A percentile compares a stretch with the other conserved stretches of the same genome.
Conservation (phyloP, 2,329 filamentous ascomycete genomes). For the Pestalotiopsis fici region DNA sequence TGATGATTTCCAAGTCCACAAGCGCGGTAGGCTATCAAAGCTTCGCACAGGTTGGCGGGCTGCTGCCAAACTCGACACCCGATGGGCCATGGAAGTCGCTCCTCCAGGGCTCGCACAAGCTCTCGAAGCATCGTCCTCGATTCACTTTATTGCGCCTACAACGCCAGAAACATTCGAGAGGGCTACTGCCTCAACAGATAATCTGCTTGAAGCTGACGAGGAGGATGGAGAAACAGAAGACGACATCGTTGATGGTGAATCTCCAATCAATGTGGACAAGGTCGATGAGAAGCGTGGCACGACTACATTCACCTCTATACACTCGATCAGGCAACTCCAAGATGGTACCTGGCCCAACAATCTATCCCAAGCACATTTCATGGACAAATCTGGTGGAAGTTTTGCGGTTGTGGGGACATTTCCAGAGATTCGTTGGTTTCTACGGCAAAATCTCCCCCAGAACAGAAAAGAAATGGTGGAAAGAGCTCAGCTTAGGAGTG, state of each 20-base stretch:
- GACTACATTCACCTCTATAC: not conserved
- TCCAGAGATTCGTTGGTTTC: constrained; percentile 9
- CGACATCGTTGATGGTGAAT: not conserved
- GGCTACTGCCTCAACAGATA: not conserved
- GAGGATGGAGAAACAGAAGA: constrained; percentile 7
- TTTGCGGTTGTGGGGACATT: constrained; percentile 9
- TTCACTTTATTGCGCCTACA: not conserved
- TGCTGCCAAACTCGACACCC: not conserved
- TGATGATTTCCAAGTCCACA: not conserved
- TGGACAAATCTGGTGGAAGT: not conserved
- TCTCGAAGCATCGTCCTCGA: not conserved
- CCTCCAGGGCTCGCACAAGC: not conserved
- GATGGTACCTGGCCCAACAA: constrained; percentile 8
- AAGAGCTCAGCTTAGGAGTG: constrained; percentile 12
- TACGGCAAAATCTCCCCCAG: constrained; percentile 22
- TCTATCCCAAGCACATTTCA: not conserved
- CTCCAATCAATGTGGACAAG: not conserved
- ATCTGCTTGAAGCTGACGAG: not conserved
- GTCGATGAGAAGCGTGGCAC: not conserved
- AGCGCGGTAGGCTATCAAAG: not conserved
- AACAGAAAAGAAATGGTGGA: constrained; percentile 22
- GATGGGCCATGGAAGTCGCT: not conserved
- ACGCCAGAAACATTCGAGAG: not conserved
- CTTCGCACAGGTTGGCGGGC: not conserved
- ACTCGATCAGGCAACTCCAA: not conserved